phyloP scores from a whole-genome alignment of 106 monocot species.

The Acanthochlamys bracteata region DNA sequence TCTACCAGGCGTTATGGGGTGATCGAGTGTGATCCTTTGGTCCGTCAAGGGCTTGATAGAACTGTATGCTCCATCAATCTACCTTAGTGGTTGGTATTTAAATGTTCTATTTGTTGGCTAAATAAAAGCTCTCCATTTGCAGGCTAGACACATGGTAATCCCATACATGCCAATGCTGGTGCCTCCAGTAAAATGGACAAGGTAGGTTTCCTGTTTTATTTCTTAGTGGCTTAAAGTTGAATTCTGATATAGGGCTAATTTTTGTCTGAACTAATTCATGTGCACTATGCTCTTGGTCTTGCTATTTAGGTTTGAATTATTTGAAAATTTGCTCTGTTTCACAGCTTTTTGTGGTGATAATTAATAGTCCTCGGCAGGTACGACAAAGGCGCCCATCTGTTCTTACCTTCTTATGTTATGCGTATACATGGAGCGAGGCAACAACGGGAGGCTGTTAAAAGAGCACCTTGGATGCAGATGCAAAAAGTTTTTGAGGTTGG shows the following conservation, averaged over 20 bases:
- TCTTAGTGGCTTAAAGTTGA: background rate
- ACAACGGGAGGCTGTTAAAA: constrained; percentile 76
- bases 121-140: constrained; percentile 9
- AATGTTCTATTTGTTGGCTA: background rate
- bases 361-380: constrained; percentile 39
- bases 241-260: background rate
- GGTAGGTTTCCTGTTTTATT: constrained; percentile 33
- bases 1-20: constrained; percentile 65
- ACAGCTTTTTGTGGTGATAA: no score
- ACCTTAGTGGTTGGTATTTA: constrained; percentile 5
- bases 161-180: constrained; percentile 98
- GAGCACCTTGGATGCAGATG: constrained; percentile 61
- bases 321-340: no score
- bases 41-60: constrained; percentile 87
- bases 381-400: constrained; percentile 86
- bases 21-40: constrained; percentile 90
- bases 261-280: background rate
- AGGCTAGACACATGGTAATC: constrained; percentile 95
- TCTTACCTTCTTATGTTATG: constrained; percentile 88
- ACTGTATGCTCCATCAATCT: constrained; percentile 49
- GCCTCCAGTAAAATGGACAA: constrained; percentile 79
- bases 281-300: background rate
- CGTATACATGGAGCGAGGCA: constrained; percentile 83
- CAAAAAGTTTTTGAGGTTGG: constrained; percentile 74
- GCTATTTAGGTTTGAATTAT: no score